phyloP scores from a whole-genome alignment of 148 eudicot species.

The Bassia scoparia region DNA sequence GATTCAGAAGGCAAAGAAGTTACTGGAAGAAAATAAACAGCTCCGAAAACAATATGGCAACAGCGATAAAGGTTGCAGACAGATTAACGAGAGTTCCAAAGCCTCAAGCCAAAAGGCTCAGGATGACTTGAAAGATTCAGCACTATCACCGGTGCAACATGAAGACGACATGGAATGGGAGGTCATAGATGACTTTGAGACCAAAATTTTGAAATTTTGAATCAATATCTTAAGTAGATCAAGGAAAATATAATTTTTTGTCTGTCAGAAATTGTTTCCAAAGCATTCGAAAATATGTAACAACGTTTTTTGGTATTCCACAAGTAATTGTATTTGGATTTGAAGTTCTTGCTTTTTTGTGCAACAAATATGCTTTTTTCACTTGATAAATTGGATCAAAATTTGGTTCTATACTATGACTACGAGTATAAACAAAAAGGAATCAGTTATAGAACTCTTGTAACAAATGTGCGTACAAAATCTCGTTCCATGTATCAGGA shows the following conservation, averaged over 20 bases:
- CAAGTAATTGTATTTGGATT: neutral
- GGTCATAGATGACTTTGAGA: neutral
- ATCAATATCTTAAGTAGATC: neutral
- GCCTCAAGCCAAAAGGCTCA: neutral
- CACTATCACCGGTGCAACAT: neutral
- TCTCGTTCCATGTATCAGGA: conserved; percentile 93
- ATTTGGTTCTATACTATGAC: neutral
- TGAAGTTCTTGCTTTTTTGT: neutral
- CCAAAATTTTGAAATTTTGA: neutral
- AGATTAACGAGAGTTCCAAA: neutral
- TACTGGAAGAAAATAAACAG: neutral
- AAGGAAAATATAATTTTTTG: neutral
- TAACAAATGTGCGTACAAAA: conserved; percentile 62
- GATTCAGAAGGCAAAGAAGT: neutral
- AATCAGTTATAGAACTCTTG: conserved; percentile 35
- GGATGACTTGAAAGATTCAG: neutral
- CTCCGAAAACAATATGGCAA: neutral
- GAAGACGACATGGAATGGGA: neutral
- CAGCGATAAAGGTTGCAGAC: neutral
- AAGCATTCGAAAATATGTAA: neutral
- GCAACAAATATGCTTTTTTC: neutral
- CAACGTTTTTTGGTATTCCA: neutral
- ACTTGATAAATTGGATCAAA: neutral
- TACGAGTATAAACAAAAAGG: neutral
- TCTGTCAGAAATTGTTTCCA: neutral